Percentiles rank a stretch among this genome's conserved stretches.
Conservation (phyloP, 306 rosid species). For the Macrotyloma uniflorum region DNA sequence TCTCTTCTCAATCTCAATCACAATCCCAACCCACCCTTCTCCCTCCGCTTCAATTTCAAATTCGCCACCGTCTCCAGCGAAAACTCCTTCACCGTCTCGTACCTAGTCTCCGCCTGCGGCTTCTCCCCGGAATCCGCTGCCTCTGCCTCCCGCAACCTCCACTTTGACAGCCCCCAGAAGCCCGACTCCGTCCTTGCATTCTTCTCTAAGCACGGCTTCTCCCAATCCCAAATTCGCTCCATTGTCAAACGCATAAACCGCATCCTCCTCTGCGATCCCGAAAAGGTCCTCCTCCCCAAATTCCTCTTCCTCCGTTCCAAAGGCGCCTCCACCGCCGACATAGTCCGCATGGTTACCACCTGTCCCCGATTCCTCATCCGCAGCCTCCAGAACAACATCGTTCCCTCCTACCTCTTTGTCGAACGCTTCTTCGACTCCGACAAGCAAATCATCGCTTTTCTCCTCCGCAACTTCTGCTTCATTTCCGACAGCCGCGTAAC, state of each 20-base stretch:
- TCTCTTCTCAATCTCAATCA: background rate
- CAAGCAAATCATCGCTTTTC: background rate
- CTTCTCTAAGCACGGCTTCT: slow-evolving; percentile 9
- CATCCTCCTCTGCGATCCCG: slow-evolving; percentile 5
- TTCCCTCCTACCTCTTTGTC: slow-evolving; percentile 14
- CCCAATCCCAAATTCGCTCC: background rate
- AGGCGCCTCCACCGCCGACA: slow-evolving; percentile 32
- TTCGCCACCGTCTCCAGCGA: background rate
- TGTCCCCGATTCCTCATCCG: background rate
- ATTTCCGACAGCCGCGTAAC: background rate
- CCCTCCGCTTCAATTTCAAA: background rate
- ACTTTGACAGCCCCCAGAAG: background rate
- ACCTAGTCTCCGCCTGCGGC: slow-evolving; percentile 38
- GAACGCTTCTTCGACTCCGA: background rate
- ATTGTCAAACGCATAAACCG: background rate
- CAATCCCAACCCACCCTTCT: background rate
- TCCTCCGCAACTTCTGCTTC: background rate
- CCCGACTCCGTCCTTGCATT: background rate
- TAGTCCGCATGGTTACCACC: background rate
- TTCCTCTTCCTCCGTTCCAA: slow-evolving; percentile 37
- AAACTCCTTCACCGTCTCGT: slow-evolving; percentile 36
- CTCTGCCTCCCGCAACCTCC: background rate
- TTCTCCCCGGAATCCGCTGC: slow-evolving; percentile 44
- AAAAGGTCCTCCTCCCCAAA: slow-evolving; percentile 26
- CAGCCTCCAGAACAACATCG: background rate